phyloP scores from a whole-genome alignment of 768 basidiomycete genomes.

The Tephrocybe rancida region DNA sequence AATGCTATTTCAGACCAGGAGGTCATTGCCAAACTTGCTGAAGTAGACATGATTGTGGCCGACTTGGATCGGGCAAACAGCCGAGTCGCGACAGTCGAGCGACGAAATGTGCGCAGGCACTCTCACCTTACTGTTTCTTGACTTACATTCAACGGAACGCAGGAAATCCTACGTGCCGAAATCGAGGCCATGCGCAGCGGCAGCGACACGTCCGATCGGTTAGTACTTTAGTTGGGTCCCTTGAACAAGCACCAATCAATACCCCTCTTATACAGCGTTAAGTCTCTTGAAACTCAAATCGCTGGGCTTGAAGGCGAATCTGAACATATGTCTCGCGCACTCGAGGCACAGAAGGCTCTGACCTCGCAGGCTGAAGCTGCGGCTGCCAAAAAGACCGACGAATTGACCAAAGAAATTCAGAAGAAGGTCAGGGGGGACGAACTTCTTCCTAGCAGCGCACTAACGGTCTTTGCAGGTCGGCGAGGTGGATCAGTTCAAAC shows the following conservation, averaged over 20 bases:
- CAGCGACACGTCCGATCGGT: constrained; percentile 72
- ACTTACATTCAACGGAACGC: constrained; percentile 1
- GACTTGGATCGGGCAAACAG: constrained; percentile 96
- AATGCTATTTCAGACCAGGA: constrained; percentile 71
- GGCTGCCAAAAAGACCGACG: constrained; percentile 58
- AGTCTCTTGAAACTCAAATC: constrained; percentile 72
- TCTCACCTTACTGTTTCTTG: neutral
- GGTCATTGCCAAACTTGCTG: constrained; percentile 84
- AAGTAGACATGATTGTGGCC: constrained; percentile 93
- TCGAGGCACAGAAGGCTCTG: constrained; percentile 61
- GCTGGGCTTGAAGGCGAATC: constrained; percentile 76
- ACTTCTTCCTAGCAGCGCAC: neutral
- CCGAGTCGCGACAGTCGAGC: constrained; percentile 88
- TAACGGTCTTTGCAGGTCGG: constrained; percentile 37
- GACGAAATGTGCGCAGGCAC: constrained; percentile 84
- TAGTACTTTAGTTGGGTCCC: constrained; percentile 20
- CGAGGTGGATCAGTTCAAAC: constrained; percentile 72
- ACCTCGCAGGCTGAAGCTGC: constrained; percentile 48
- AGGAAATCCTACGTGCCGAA: constrained; percentile 96
- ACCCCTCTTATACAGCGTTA: constrained; percentile 48
- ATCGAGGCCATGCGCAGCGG: constrained; percentile 90
- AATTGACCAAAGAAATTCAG: constrained; percentile 59
- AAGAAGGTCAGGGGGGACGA: constrained; percentile 40
- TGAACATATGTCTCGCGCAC: constrained; percentile 63
- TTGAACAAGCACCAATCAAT: neutral